Evolutionary conservation across 2,329 filamentous ascomycete species (phyloP).

Genomic region (Fusarium nisikadoi): DNA sequence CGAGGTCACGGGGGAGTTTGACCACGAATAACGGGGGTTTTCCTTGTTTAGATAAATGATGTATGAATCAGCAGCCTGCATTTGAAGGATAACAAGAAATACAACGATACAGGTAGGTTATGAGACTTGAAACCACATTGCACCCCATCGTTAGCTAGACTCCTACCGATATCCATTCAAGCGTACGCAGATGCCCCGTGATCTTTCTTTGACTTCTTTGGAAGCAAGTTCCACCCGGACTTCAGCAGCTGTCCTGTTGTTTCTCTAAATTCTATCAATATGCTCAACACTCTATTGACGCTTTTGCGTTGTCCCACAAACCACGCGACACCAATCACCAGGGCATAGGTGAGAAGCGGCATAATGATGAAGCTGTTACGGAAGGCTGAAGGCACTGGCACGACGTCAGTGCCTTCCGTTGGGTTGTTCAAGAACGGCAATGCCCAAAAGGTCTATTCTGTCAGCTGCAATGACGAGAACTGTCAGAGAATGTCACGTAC

Average conservation of each 20-base stretch:
- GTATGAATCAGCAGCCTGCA: accelerated
- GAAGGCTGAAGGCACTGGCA: not conserved
- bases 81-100: not conserved
- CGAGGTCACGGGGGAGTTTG: not conserved
- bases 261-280: accelerated
- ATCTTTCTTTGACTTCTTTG: not conserved
- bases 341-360: not conserved
- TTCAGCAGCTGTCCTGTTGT: too few relatives aligned
- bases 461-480: accelerated
- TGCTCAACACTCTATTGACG: accelerated
- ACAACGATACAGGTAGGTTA: not conserved
- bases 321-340: not conserved
- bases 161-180: too few relatives aligned
- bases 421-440: not conserved
- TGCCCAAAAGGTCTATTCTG: accelerated
- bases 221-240: not conserved
- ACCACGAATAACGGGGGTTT: not conserved
- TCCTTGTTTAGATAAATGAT: accelerated
- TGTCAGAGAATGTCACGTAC: accelerated
- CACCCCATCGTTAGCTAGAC: too few relatives aligned
- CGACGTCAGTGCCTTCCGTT: accelerated
- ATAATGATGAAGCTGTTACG: not conserved
- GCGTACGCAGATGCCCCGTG: not conserved
- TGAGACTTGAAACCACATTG: not conserved
- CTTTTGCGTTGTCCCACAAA: not conserved